Evolutionary conservation across 441 rosid genomes (phyloP).

Genomic region (Pelargonium citronellum): DNA sequence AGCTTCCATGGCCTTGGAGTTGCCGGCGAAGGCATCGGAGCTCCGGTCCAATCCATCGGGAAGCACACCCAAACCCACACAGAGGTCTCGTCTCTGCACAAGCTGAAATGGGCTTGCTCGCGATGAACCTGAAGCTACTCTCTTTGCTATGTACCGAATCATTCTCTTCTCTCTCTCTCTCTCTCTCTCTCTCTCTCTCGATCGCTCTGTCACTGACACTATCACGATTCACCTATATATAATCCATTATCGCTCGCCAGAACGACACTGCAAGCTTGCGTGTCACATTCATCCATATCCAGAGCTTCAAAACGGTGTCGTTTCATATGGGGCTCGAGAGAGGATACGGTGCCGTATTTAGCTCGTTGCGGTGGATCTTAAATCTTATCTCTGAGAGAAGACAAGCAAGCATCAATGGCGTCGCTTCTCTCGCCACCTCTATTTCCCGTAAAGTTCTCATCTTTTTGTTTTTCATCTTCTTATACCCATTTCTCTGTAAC

Average conservation of each 20-base stretch:
- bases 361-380: no score
- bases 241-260: no score
- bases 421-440: constrained; percentile 21
- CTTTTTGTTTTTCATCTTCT: constrained; percentile 13
- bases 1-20: constrained; percentile 8
- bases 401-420: constrained; percentile 33
- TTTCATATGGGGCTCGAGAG: not conserved
- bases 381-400: not conserved
- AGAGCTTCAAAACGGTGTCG: not conserved
- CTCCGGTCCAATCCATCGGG: constrained; percentile 5
- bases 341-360: no score
- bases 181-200: not conserved
- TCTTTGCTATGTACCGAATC: not conserved
- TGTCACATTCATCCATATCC: not conserved
- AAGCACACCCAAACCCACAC: not conserved
- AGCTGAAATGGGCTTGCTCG: constrained; percentile 5
- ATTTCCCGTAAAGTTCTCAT: constrained; percentile 20
- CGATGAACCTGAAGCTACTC: constrained; percentile 3
- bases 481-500: not conserved
- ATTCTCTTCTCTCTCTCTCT: not conserved
- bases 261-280: constrained; percentile 2
- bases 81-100: not conserved
- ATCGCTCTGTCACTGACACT: not conserved
- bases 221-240: not conserved
- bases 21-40: constrained; percentile 4